These are phyloP conservation scores for Mycena filopes DNA, from an alignment of 768 basidiomycete genomes.

Conservation along the genomic window DNA sequence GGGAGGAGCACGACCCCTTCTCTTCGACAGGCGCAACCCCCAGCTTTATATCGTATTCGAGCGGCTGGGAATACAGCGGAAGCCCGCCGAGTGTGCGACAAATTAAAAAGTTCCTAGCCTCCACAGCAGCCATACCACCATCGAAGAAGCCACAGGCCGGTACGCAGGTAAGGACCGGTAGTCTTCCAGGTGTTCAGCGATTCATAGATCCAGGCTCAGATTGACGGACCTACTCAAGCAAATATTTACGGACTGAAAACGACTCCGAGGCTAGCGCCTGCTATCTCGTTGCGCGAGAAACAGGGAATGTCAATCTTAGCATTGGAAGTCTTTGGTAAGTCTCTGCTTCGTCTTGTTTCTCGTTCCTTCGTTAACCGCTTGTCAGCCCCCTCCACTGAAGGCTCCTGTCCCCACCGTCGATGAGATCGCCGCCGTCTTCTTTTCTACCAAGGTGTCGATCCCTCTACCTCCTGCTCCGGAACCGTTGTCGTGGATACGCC, in stretches of 20 bases:
- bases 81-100: slow-evolving; percentile 71
- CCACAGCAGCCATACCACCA: slow-evolving; percentile 37
- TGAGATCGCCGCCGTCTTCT: slow-evolving; percentile 77
- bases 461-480: slow-evolving; percentile 52
- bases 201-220: slow-evolving; percentile 40
- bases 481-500: slow-evolving; percentile 62
- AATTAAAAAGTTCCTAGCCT: slow-evolving; percentile 64
- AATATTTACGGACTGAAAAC: slow-evolving; percentile 76
- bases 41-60: slow-evolving; percentile 42
- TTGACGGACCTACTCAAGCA: slow-evolving; percentile 81
- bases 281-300: slow-evolving; percentile 57
- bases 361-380: neutral
- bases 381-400: slow-evolving; percentile 69
- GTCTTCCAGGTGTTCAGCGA: neutral
- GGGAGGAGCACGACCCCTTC: slow-evolving; percentile 47
- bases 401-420: slow-evolving; percentile 77
- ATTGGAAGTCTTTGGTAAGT: slow-evolving; percentile 84
- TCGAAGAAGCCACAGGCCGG: slow-evolving; percentile 33
- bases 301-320: slow-evolving; percentile 84
- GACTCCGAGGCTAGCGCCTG: slow-evolving; percentile 50
- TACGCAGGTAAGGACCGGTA: slow-evolving; percentile 52
- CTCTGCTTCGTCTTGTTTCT: neutral
- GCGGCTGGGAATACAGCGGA: slow-evolving; percentile 87
- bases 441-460: slow-evolving; percentile 70
- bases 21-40: neutral